Conservation (phyloP, 148 eudicot genomes). For the Bassia scoparia region DNA sequence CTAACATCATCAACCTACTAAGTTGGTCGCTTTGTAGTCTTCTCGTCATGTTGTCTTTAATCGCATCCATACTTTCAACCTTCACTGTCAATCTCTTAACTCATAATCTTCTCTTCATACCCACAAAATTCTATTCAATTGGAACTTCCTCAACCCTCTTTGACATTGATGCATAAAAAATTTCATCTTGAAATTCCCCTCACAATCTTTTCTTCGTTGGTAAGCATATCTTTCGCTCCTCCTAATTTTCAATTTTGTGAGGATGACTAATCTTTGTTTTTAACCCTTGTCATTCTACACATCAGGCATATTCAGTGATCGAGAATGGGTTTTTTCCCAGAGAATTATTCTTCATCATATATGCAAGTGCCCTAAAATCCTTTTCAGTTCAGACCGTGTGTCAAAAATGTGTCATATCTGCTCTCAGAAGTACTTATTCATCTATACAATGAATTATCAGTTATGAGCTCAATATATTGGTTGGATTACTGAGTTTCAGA, state of each 20-base stretch:
- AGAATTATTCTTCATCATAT: conserved; percentile 66
- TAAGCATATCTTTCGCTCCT: conserved; percentile 13
- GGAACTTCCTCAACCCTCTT: no score
- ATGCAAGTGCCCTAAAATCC: conserved; percentile 73
- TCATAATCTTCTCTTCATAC: no score
- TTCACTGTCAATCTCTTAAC: no score
- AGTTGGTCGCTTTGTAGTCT: no score
- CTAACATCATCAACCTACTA: no score
- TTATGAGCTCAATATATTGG: conserved; percentile 52
- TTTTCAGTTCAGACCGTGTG: conserved; percentile 62
- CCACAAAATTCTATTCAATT: no score
- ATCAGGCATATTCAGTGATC: conserved; percentile 39
- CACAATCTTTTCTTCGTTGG: conserved; percentile 5
- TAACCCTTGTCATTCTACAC: conserved; percentile 3
- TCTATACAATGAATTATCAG: conserved; percentile 50
- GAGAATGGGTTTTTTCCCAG: conserved; percentile 63
- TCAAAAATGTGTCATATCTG: conserved; percentile 57
- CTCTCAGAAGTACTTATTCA: conserved; percentile 53
- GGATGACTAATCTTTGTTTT: neutral
- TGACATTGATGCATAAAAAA: neutral
- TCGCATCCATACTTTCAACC: no score
- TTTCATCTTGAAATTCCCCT: neutral
- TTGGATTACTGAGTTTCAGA: conserved; percentile 65
- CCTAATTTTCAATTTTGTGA: neutral
- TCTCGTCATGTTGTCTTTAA: no score